Base-by-base conservation (phyloP, 805 yeast species). In the Ogataea siamensis region DNA sequence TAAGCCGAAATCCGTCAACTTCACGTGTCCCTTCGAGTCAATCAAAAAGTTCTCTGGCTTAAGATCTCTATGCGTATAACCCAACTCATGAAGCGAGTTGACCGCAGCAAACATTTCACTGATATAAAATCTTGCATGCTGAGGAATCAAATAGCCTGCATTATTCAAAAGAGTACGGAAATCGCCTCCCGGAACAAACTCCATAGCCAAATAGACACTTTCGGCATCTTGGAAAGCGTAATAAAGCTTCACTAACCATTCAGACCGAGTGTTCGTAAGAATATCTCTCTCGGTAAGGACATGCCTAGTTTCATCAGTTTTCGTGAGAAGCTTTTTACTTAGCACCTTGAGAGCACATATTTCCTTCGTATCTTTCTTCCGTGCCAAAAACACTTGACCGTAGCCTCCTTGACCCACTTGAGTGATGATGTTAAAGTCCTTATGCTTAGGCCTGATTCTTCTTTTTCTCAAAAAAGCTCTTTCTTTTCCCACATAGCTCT, bases 321-420 rank as follows among this genome's bases (percentile, higher is more conserved):
- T 89, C 43, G 86, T 80, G 48, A 91, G 70, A 52, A 89, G 71
- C 54, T 83, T 83, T 62, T 93, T 93, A 61, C 87, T 89, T 56
- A 93, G 72, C 10, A 93, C 86, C 61, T 93, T 93, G 53, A 93
- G 70, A 2, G 99, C 99, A 64, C 96, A 91, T 32, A 93, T 83
- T 63, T 93, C 99, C 47, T 81, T 78, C 1, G 98, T 88, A 56
- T 93, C 99, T 50, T 80, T 82, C 70, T 93, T 93, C 50, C 89
- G 76, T 1, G 99, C 97, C 46, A 93, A 67, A 54, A 87, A 93
- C n/a, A 93, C 99, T 64, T 93, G 97, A 16, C 99, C 99, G 58
- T 93, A 93, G 3, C 99, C 99, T 57, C 99, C 99, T 68, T 93
- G 99, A 10, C 99, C 99, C 21, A 93, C 97, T 67, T 93, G 99